phyloP scores from a whole-genome alignment of 768 basidiomycete genomes.

The Coprinellus micaceus region DNA sequence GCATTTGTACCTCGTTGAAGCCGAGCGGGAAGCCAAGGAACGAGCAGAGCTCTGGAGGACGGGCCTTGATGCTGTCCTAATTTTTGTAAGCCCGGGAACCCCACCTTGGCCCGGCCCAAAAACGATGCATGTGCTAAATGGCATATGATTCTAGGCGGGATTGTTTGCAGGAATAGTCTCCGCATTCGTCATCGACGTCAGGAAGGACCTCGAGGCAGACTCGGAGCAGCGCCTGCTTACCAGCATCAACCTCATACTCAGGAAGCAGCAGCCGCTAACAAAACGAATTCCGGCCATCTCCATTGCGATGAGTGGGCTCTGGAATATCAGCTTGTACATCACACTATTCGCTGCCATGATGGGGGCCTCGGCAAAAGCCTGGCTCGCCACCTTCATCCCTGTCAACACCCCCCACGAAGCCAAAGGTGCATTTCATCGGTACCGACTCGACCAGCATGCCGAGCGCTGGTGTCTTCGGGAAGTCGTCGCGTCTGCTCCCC shows the following conservation, averaged over 20 bases:
- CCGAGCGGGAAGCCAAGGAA: slow-evolving; percentile 2
- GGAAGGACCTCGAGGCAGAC: slow-evolving; percentile 15
- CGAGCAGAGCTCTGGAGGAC: slow-evolving; percentile 4
- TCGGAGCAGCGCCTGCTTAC: slow-evolving; percentile 15
- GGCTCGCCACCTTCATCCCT: slow-evolving; percentile 18
- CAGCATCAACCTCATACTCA: slow-evolving; percentile 4
- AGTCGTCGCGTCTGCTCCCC: slow-evolving; percentile 16
- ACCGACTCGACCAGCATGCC: slow-evolving; percentile 15
- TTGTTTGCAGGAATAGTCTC: slow-evolving; percentile 21
- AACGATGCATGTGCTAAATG: too few relatives aligned
- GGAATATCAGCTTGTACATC: slow-evolving; percentile 24
- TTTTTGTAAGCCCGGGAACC: background rate
- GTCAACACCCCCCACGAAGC: slow-evolving; percentile 13
- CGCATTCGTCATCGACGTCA: slow-evolving; percentile 18
- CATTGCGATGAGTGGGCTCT: slow-evolving; percentile 21
- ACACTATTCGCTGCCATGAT: slow-evolving; percentile 25
- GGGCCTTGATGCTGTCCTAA: slow-evolving; percentile 4
- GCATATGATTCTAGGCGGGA: slow-evolving; percentile 17
- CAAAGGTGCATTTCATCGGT: slow-evolving; percentile 16
- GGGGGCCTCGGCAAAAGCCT: slow-evolving; percentile 23
- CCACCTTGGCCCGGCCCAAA: background rate
- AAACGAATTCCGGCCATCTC: slow-evolving; percentile 13
- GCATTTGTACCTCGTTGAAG: slow-evolving; percentile 1
- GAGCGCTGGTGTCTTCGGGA: slow-evolving; percentile 14
- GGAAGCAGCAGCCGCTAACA: background rate